Evolutionary conservation across 2,329 filamentous ascomycete genomes (phyloP), one percentile per base, ranked within the genome.

Genomic region (Escovopsis sp.): DNA sequence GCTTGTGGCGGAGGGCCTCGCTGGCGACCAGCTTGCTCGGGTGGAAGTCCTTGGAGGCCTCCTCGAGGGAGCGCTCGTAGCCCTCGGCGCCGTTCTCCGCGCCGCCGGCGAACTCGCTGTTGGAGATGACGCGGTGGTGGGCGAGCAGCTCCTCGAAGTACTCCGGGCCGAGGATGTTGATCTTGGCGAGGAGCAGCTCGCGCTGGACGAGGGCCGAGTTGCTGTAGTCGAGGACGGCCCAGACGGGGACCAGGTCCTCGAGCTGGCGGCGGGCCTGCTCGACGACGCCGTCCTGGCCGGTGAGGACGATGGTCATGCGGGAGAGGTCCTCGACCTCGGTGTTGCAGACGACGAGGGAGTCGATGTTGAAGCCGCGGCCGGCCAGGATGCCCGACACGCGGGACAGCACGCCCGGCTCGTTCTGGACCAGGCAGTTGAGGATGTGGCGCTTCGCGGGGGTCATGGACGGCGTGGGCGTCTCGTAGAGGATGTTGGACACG

Each of bases 401-500:
- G 40, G 89, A 96, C 44, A 98, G 72, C 43, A 98, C 91, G 67
- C 91, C 91, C 11, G 91, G 91, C 70, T 98, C 91, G 67, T 98
- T 98, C 66, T 98, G 91, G 46, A 98, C 91, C 47, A 98, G 76
- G 62, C 91, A 98, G 68, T 98, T 98, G 64, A 98, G 80, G 58
- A 98, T 77, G 65, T 98, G 91, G 42, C 88, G 81, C 69, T 94
- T 96, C 36, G 86, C 82, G 8, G 91, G 89, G 20, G 79, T 79
- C 53, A 72, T 72, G 12, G 86, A 88, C 7, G 87, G 84, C 14
- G 84, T 72, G 6, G 91, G 91, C 3, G 88, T 96, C 72, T 98
- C 91, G 71, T 98, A 98, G 63, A 98, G 84, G 59, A 98, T 98
- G 62, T 89, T 94, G 59, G 86, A 94, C 50, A 98, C 91, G 51